Evolutionary conservation across 1,284 basidiomycete species (phyloP), one percentile per base, ranked within the genome.

Genomic region (Cutaneotrichosporon mucoides): DNA sequence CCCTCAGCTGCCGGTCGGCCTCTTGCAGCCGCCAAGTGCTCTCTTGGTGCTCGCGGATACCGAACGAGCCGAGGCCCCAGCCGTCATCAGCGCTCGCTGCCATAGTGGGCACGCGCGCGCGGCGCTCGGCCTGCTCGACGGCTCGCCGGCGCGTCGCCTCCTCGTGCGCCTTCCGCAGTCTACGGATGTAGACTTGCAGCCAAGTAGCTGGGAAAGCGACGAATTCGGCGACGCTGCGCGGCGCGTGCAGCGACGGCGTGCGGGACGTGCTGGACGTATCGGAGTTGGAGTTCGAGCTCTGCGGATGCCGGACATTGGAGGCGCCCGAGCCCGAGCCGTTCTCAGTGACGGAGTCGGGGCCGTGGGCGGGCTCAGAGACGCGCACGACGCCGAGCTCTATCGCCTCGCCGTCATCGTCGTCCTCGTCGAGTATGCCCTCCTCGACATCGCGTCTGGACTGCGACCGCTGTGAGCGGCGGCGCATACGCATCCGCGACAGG

Each of bases 41-140:
- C 60, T 76, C 78, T 49, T 76, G 70, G 45, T 75, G 73, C 65
- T 79, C 77, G 58, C 84, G 80, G 71, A 88, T 79, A 24, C 85
- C 85, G 69, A 85, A 88, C 59, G 84, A 84, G 1, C 88, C 88
- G 38, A 90, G 75, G 0, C 86, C 86, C 88, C 88, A 90, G 2
- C 75, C 76, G 10, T 59, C 62, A 0, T 59, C 54, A 3, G 24
- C 57, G 5, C 15, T 47, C 6, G 55, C 56, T 6, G 51, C 51
- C 4, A 60, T 61, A 37, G 59, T 57, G 37, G 76, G 75, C 1
- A 76, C 76, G 46, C 66, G 64, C 44, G 67, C 57, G 36, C 76
- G 62, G 8, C 68, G 51, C 59, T 79, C 69, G 8, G 70, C 76
- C 42, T 73, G 64, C 50, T 73, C 68, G 35, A 77, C 44, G 2